Percentiles rank a stretch among this genome's conserved stretches.
Evolutionary conservation across 345 rosid species (phyloP).

Genomic region (Eucalyptus regnans): DNA sequence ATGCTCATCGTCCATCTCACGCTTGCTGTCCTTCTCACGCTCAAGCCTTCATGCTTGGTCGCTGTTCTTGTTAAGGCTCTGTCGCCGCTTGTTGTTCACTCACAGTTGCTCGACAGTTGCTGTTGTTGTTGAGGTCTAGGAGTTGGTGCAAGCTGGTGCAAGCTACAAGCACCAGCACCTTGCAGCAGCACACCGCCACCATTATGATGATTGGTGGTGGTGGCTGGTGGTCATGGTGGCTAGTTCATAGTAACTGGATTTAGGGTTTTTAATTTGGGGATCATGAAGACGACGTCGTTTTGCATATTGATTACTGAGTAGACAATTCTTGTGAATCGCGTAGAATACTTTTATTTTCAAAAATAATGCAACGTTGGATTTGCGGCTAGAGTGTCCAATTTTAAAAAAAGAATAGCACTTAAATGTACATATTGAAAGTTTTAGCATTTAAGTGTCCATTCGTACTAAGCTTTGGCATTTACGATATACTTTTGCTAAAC

Average conservation of each 20-base stretch:
- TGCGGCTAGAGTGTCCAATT: no score
- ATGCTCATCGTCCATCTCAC: neutral
- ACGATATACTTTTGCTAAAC: no score
- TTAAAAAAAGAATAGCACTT: no score
- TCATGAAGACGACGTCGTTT: neutral
- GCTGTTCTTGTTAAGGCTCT: neutral
- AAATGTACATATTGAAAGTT: no score
- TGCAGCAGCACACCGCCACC: neutral
- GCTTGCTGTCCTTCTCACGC: neutral
- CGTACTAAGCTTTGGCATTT: no score
- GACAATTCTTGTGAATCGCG: fast-evolving
- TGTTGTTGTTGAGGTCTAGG: neutral
- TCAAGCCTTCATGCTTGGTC: neutral
- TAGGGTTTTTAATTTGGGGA: no score
- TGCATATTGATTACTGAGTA: no score
- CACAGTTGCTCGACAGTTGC: neutral
- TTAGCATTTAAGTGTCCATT: fast-evolving
- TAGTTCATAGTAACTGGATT: neutral
- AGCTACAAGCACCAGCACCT: neutral
- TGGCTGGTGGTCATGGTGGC: neutral
- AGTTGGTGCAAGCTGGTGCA: neutral
- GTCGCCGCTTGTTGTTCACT: neutral
- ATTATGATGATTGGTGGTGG: neutral
- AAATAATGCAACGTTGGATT: no score
- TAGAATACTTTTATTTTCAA: no score